A percentile compares a stretch with the other conserved stretches of the same genome.
Conservation (phyloP, 2,329 filamentous ascomycete species). For the Neofusicoccum sp. region DNA sequence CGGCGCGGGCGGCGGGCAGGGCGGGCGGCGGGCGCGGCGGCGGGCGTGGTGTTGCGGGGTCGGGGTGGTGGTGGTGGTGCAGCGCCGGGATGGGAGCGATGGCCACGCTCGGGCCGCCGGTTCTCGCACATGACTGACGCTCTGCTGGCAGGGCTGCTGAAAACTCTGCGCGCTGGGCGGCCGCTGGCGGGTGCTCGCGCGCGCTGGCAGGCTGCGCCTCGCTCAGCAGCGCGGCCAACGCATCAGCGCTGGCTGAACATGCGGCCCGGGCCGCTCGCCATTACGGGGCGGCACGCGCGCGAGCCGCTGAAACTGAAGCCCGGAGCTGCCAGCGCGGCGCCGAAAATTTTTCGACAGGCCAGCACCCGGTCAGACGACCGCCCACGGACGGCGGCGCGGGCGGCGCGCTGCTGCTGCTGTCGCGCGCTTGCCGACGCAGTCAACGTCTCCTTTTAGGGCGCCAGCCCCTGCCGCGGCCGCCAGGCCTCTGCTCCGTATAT, state of each 20-base stretch:
- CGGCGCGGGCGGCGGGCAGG: neutral
- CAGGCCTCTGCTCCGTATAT: neutral
- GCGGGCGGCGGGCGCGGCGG: neutral
- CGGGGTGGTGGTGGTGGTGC: neutral
- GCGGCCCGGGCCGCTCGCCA: conserved; percentile 12
- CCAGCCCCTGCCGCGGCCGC: neutral
- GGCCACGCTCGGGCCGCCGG: neutral
- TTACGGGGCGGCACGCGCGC: conserved; percentile 12
- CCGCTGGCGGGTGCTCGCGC: neutral
- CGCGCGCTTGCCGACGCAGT: conserved; percentile 8
- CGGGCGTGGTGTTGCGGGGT: conserved; percentile 9
- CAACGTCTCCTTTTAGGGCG: neutral
- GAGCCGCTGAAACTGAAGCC: neutral
- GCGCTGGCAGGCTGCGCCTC: conserved; percentile 5
- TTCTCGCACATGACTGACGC: conserved; percentile 11
- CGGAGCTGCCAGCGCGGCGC: neutral
- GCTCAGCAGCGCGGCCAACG: neutral
- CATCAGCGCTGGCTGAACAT: neutral
- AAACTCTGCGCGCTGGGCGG: neutral
- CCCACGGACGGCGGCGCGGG: neutral
- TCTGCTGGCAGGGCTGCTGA: neutral
- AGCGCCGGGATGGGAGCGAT: neutral
- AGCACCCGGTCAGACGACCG: neutral
- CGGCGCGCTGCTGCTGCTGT: neutral
- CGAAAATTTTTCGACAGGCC: neutral